Conservation (phyloP, 208 protist genomes). For the Leishmania lainsoni region DNA sequence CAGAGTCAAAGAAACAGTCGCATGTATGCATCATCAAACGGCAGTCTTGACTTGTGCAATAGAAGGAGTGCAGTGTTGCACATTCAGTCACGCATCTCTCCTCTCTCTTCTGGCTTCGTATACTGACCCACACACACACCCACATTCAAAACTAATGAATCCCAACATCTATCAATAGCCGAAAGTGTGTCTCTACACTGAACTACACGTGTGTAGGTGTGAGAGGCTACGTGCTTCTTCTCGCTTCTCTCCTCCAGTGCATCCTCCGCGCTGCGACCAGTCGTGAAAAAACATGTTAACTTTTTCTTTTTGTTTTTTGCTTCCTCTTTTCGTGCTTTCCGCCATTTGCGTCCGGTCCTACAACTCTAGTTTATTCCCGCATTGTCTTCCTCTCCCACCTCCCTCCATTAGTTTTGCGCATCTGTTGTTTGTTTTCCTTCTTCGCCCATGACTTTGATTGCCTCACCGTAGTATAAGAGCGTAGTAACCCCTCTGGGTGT, state of each 20-base stretch:
- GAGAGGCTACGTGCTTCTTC: background rate
- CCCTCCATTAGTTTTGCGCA: too few species aligned
- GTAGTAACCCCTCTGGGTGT: background rate
- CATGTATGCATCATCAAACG: background rate
- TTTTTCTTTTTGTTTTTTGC: constrained; percentile 1
- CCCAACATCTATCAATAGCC: background rate
- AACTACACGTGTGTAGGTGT: background rate
- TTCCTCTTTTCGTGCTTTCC: background rate
- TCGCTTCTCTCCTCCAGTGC: background rate
- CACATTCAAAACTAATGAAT: background rate
- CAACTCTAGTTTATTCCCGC: background rate
- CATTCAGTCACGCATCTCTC: background rate
- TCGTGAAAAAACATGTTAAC: too few species aligned
- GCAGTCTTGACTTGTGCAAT: background rate
- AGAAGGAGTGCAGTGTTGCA: background rate
- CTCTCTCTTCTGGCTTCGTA: background rate
- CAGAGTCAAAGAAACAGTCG: too few species aligned
- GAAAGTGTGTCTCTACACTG: background rate
- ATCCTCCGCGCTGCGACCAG: background rate
- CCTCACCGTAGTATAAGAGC: background rate
- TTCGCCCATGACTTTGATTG: background rate
- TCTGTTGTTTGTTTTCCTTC: background rate
- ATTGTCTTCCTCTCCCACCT: background rate
- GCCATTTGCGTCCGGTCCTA: background rate
- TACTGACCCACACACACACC: background rate